These are phyloP conservation scores for Plasmodium chabaudi DNA, from an alignment of 169 alveolate genomes.

Conservation along the genomic window DNA sequence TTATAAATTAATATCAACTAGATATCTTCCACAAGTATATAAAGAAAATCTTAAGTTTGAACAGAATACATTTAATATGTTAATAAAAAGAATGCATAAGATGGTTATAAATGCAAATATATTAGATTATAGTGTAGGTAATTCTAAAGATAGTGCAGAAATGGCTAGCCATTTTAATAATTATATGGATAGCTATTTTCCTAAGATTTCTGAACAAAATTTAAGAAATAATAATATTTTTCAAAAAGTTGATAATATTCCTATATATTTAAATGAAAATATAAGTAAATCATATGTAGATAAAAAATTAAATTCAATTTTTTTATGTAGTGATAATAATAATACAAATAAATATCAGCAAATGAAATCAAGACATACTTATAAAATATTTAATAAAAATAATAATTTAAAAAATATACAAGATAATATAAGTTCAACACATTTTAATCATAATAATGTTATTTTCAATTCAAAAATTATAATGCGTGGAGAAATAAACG, in stretches of 20 bases:
- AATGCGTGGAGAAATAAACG: slow-evolving; percentile 77
- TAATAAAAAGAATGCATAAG: slow-evolving; percentile 67
- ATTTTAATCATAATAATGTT: slow-evolving; percentile 72
- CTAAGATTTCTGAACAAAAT: slow-evolving; percentile 21
- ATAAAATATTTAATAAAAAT: background rate
- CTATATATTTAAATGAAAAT: slow-evolving; percentile 27
- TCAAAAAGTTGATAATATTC: slow-evolving; percentile 19
- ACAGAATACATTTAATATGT: slow-evolving; percentile 61
- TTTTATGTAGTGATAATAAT: background rate
- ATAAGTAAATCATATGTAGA: slow-evolving; percentile 29
- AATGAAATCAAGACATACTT: background rate
- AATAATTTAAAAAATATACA: background rate
- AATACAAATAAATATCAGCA: background rate
- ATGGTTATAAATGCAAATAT: slow-evolving; percentile 56
- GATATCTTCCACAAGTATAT: slow-evolving; percentile 67
- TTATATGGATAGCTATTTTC: background rate
- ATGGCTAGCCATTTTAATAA: background rate
- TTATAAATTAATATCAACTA: slow-evolving; percentile 41
- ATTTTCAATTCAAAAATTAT: slow-evolving; percentile 75
- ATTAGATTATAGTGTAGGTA: slow-evolving; percentile 16
- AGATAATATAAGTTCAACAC: background rate
- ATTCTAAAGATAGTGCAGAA: background rate
- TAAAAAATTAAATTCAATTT: slow-evolving; percentile 9
- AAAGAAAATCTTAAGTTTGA: slow-evolving; percentile 64
- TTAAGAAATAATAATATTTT: slow-evolving; percentile 10